These are phyloP conservation scores for Dipteronia sinensis DNA, from an alignment of 345 rosid species.

Conservation along the genomic window DNA sequence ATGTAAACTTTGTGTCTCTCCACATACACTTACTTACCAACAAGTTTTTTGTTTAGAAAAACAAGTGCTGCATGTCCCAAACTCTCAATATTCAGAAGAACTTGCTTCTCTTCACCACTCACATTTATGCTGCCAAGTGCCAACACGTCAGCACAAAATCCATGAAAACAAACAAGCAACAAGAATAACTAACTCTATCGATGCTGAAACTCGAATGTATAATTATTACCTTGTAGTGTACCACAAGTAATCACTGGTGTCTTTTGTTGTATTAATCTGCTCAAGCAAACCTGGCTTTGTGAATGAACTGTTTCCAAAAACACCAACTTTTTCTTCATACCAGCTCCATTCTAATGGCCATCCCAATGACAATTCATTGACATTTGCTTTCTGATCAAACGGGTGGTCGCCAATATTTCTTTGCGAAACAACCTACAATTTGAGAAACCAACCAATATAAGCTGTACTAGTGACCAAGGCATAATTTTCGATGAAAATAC, in stretches of 20 bases:
- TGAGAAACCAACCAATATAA: too few relatives aligned
- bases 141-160: not conserved
- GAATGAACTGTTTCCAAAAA: constrained; percentile 53
- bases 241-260: constrained; percentile 60
- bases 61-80: constrained; percentile 68
- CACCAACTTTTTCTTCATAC: constrained; percentile 55
- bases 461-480: not conserved
- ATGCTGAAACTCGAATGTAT: not conserved
- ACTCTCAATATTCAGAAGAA: constrained; percentile 39
- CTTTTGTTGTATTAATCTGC: constrained; percentile 65
- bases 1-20: not conserved
- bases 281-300: constrained; percentile 44
- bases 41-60: constrained; percentile 47
- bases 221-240: constrained; percentile 52
- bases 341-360: constrained; percentile 49
- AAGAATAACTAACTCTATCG: not conserved
- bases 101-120: constrained; percentile 29
- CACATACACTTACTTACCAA: constrained; percentile 32
- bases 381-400: constrained; percentile 24
- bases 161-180: not conserved
- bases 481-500: not conserved
- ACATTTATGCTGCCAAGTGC: constrained; percentile 51
- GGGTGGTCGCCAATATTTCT: constrained; percentile 40
- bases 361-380: constrained; percentile 23
- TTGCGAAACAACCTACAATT: constrained; percentile 52